Percentiles rank a stretch among this genome's conserved stretches.
Evolutionary conservation across 345 rosid species (phyloP).

Genomic region (Eucalyptus cladocalyx): DNA sequence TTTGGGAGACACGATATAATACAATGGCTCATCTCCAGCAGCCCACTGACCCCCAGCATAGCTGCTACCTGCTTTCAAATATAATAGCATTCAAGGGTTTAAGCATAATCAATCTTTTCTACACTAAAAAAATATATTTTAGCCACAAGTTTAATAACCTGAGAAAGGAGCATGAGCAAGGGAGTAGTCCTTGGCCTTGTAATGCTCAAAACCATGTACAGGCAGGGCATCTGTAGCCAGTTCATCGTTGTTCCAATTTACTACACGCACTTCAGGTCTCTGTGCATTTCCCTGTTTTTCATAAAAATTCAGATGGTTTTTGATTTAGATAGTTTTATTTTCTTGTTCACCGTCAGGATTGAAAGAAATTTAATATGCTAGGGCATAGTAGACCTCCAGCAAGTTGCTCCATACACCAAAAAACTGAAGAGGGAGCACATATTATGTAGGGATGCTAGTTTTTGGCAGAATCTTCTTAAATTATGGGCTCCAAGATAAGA

Average conservation of each 20-base stretch:
- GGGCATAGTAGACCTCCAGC: neutral
- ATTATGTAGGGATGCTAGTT: neutral
- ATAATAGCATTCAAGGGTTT: neutral
- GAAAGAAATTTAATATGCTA: neutral
- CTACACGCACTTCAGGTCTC: conserved; percentile 91
- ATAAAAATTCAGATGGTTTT: neutral
- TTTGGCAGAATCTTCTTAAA: neutral
- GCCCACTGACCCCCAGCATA: conserved; percentile 99
- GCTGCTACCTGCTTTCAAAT: conserved; percentile 70
- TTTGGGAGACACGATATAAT: conserved; percentile 92
- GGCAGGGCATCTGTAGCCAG: conserved; percentile 97
- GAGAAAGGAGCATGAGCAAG: conserved; percentile 98
- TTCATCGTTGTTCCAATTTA: conserved; percentile 94
- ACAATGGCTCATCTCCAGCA: conserved; percentile 95
- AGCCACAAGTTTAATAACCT: conserved; percentile 34
- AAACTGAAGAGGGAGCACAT: neutral
- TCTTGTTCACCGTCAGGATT: neutral
- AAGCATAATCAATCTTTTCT: neutral
- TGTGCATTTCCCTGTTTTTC: conserved; percentile 84
- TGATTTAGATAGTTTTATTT: neutral
- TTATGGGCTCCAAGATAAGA: neutral
- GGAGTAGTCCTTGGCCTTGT: conserved; percentile 93
- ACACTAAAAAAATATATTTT: neutral
- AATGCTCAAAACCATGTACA: conserved; percentile 95
- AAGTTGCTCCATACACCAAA: neutral